phyloP scores from a whole-genome alignment of 1,284 basidiomycete species.

The Gastroboletus turbinatus region DNA sequence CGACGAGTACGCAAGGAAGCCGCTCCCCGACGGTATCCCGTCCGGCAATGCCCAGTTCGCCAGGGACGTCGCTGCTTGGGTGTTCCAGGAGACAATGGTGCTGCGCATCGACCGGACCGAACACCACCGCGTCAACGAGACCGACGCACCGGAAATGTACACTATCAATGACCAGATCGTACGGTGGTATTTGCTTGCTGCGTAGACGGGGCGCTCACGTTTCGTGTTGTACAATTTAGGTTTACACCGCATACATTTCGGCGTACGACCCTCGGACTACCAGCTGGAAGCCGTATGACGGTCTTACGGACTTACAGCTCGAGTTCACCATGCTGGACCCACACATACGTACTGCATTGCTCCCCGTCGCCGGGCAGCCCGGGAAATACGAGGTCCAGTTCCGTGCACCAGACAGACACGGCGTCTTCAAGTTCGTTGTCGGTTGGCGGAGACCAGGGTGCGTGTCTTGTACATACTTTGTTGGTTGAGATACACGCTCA shows the following conservation, averaged over 20 bases:
- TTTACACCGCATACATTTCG: constrained; percentile 73
- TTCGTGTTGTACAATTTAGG: constrained; percentile 43
- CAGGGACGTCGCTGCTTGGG: constrained; percentile 81
- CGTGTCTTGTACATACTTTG: constrained; percentile 25
- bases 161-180: constrained; percentile 88
- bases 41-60: constrained; percentile 78
- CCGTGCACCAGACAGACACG: constrained; percentile 90
- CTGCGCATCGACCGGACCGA: constrained; percentile 75
- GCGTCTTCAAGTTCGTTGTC: constrained; percentile 95
- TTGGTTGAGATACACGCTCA: neutral
- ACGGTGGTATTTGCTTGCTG: constrained; percentile 27
- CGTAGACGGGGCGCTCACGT: constrained; percentile 1
- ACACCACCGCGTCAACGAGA: constrained; percentile 71
- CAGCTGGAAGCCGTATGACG: constrained; percentile 73
- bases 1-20: constrained; percentile 65
- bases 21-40: constrained; percentile 53
- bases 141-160: constrained; percentile 65
- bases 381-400: constrained; percentile 80
- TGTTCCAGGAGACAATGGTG: constrained; percentile 86
- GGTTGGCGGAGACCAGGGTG: constrained; percentile 88
- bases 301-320: constrained; percentile 79
- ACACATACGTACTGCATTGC: constrained; percentile 77
- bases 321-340: constrained; percentile 99
- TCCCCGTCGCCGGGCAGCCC: constrained; percentile 49
- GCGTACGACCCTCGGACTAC: constrained; percentile 55